Base-by-base conservation (phyloP, 176 grass and related monocot genomes). In the Rhipidocladum racemiflorum region DNA sequence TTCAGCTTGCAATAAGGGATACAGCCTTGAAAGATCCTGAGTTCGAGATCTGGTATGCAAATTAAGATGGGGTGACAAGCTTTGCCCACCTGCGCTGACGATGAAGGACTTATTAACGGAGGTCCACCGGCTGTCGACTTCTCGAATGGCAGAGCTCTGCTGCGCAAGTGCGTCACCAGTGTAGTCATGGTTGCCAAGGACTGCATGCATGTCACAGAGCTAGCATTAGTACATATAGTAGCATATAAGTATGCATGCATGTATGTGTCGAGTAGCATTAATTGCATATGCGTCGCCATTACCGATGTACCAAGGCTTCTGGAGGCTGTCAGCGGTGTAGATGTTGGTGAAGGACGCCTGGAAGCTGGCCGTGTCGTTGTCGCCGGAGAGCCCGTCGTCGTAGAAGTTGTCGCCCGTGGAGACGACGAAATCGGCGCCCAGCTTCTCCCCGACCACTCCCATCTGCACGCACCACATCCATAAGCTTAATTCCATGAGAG, bases 331-430 rank as follows among this genome's bases (percentile, higher is more conserved):
- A 32, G 90, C 86, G 10, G 90, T 94, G 70, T 94, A 97, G 60
- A 97, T 72, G 68, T 91, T 76, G 43, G 90, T 88, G 76, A 97
- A 97, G 12, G 88, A 97, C 40, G 90, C 86, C 84, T 91, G 85
- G 74, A 97, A 97, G 57, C 71, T 85, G 53, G 62, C 60, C 2
- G 78, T 63, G 50, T 97, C 95, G 45, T 90, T 87, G 56, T 92
- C 55, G 18, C 90, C 84, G 11, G 90, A 64, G 29, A 97, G 81
- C 44, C 95, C 95, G 3, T 91, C 51, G 3, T 94, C 79, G 72
- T 97, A 97, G 84, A 97, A 92, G 60, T 94, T 94, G 61, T 97
- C 95, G 1, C 95, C 95, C 2, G 92, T 87, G 29, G 95, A 97
- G 72, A 97, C 62, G 3, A 97, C 60, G 81, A 94, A 97, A 75